Conservation (phyloP, 805 yeast genomes). For the Pichia cabralensis region DNA sequence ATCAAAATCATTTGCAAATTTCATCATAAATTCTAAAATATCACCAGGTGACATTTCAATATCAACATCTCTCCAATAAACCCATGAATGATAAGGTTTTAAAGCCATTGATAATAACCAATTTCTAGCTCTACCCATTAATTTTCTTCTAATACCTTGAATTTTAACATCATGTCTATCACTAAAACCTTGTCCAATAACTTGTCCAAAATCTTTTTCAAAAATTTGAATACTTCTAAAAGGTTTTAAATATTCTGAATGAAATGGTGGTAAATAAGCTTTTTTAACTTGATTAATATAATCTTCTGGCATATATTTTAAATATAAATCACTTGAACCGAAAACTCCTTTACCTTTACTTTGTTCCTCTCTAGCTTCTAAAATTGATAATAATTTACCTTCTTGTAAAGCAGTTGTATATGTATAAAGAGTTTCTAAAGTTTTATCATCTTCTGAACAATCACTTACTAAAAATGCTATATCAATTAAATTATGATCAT, state of each 20-base stretch:
- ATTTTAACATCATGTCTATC: constrained; percentile 80
- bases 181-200: constrained; percentile 74
- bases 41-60: constrained; percentile 75
- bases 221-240: constrained; percentile 74
- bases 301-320: constrained; percentile 55
- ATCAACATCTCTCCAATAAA: constrained; percentile 84
- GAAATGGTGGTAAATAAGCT: constrained; percentile 61
- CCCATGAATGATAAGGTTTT: constrained; percentile 83
- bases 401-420: constrained; percentile 61
- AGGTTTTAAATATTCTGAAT: constrained; percentile 50
- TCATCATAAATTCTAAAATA: constrained; percentile 67
- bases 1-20: constrained; percentile 45
- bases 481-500: constrained; percentile 72
- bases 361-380: constrained; percentile 33
- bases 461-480: constrained; percentile 74
- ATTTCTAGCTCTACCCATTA: constrained; percentile 82
- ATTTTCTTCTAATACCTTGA: constrained; percentile 73
- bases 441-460: constrained; percentile 57
- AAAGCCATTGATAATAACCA: constrained; percentile 70
- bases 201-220: constrained; percentile 76
- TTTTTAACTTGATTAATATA: constrained; percentile 47
- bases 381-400: constrained; percentile 46
- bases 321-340: constrained; percentile 54
- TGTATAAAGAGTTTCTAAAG: constrained; percentile 55
- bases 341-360: constrained; percentile 27